Evolutionary conservation across 1,139 yeast genomes (phyloP).

Genomic region (Debaryomyces coudertii): DNA sequence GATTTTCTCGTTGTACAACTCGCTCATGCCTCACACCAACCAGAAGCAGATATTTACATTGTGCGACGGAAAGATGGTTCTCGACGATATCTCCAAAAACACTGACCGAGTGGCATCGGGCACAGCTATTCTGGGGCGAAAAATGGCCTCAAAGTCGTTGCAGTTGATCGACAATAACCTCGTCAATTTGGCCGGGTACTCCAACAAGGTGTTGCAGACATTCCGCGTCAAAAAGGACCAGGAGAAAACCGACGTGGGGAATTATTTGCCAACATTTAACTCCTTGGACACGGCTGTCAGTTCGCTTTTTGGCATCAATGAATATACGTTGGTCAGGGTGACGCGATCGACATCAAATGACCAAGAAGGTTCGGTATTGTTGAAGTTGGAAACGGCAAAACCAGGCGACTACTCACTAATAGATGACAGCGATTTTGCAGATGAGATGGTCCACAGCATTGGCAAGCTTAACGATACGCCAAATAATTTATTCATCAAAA

Average conservation of each 20-base stretch:
- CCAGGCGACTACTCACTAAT: conserved; percentile 55
- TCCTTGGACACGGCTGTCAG: conserved; percentile 51
- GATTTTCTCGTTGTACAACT: conserved; percentile 45
- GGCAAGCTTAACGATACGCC: conserved; percentile 48
- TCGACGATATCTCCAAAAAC: conserved; percentile 10
- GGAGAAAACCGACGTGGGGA: conserved; percentile 12
- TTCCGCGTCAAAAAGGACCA: conserved; percentile 20
- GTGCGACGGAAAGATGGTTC: background rate
- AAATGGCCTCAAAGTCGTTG: conserved; percentile 27
- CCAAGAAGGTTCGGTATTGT: conserved; percentile 50
- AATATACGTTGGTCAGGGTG: conserved; percentile 52
- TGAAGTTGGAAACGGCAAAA: conserved; percentile 56
- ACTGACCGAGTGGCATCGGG: conserved; percentile 11
- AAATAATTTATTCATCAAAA: conserved; percentile 48
- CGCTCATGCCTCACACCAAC: conserved; percentile 40
- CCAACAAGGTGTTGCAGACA: conserved; percentile 39
- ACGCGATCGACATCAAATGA: conserved; percentile 59
- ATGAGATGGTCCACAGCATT: conserved; percentile 42
- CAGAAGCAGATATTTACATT: conserved; percentile 19
- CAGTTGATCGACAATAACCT: conserved; percentile 42
- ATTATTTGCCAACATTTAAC: conserved; percentile 40
- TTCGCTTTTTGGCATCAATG: conserved; percentile 41
- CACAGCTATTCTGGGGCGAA: background rate
- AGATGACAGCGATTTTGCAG: conserved; percentile 50
- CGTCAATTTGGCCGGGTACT: conserved; percentile 39